phyloP scores from a whole-genome alignment of 805 yeast genomes.

The Grigorovia humatica region DNA sequence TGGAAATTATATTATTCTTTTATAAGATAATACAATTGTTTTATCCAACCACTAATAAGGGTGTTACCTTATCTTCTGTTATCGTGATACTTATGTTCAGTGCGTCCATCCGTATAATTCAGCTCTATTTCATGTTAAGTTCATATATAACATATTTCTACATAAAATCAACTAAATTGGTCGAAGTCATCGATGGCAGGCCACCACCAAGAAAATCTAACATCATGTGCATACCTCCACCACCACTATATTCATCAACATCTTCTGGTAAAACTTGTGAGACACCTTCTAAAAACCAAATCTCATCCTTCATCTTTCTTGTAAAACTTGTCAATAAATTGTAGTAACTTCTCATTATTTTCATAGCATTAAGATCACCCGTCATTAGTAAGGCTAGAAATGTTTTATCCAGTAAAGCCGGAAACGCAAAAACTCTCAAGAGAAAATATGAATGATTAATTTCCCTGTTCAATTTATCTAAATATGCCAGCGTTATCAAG shows the following conservation, averaged over 20 bases:
- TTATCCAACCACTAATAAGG: no score
- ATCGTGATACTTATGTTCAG: no score
- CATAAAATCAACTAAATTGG: constrained; percentile 27
- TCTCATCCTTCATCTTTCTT: constrained; percentile 75
- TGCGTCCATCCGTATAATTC: no score
- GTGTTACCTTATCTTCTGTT: no score
- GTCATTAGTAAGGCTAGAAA: constrained; percentile 69
- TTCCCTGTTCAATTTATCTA: constrained; percentile 75
- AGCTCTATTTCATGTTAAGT: not conserved
- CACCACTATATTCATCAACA: constrained; percentile 82
- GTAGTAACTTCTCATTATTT: constrained; percentile 85
- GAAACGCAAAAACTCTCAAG: constrained; percentile 80
- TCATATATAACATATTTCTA: constrained; percentile 3
- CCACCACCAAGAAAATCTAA: constrained; percentile 74
- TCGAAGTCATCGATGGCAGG: constrained; percentile 37
- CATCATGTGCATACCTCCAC: constrained; percentile 92
- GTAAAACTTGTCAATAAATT: constrained; percentile 71
- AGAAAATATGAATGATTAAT: constrained; percentile 78
- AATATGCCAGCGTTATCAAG: constrained; percentile 73
- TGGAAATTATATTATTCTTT: not conserved
- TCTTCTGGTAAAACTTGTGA: constrained; percentile 82
- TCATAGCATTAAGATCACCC: constrained; percentile 80
- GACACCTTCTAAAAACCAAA: constrained; percentile 92
- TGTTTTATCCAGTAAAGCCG: constrained; percentile 77
- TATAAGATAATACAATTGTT: no score